phyloP scores from a whole-genome alignment of 2,329 filamentous ascomycete genomes.

The Scorias spongiosa region DNA sequence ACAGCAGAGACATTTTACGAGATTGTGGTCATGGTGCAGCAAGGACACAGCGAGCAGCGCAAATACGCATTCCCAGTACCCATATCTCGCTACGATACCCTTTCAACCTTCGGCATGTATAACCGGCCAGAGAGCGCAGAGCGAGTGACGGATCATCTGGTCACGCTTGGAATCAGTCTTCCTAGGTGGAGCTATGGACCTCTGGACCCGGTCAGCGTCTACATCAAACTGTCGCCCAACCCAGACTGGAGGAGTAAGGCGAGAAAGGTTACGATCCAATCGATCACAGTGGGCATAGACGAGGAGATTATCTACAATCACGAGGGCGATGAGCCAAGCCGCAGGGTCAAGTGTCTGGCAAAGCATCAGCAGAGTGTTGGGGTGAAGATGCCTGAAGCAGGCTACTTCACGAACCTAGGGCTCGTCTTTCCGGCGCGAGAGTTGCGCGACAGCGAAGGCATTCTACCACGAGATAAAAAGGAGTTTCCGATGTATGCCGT shows the following conservation, averaged over 20 bases:
- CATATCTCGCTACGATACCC: constrained; percentile 82
- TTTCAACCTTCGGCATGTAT: constrained; percentile 99
- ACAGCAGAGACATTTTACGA: constrained; percentile 98
- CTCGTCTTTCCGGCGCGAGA: constrained; percentile 85
- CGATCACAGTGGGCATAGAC: constrained; percentile 85
- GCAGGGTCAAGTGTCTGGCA: constrained; percentile 73
- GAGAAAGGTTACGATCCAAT: constrained; percentile 80
- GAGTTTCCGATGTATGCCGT: constrained; percentile 83
- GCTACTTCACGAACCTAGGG: constrained; percentile 84
- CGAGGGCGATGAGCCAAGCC: constrained; percentile 85
- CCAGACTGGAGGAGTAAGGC: constrained; percentile 83
- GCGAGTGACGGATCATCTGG: constrained; percentile 73
- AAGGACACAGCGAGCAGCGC: constrained; percentile 72
- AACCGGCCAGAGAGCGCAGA: constrained; percentile 86
- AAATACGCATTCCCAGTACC: constrained; percentile 87
- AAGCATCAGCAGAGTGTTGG: constrained; percentile 72
- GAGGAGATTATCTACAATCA: constrained; percentile 99
- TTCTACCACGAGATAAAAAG: constrained; percentile 69
- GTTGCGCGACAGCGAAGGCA: constrained; percentile 69
- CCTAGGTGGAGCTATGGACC: constrained; percentile 95
- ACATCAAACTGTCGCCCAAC: constrained; percentile 87
- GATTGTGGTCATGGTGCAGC: constrained; percentile 87
- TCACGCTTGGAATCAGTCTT: constrained; percentile 80
- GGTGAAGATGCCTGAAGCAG: constrained; percentile 73
- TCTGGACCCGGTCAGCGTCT: constrained; percentile 85